Evolutionary conservation across 78 protist species (phyloP).

Genomic region (Tieghemostelium lacteum): DNA sequence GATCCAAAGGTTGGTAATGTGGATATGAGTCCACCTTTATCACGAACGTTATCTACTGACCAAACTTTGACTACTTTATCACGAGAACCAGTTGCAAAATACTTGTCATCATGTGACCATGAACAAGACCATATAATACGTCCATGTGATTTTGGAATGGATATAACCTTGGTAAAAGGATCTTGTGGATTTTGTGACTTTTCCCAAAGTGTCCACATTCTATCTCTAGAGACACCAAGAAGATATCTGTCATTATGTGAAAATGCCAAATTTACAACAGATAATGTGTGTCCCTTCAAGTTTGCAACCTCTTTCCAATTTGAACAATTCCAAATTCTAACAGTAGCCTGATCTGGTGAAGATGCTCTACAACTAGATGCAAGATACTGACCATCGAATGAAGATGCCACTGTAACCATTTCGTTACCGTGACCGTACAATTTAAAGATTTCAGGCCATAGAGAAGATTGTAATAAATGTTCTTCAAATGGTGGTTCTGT

Average conservation of each 20-base stretch:
- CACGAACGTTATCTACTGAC: neutral
- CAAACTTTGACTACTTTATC: conserved; percentile 71
- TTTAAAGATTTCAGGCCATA: conserved; percentile 82
- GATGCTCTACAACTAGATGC: conserved; percentile 79
- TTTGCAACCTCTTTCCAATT: conserved; percentile 76
- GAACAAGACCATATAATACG: conserved; percentile 79
- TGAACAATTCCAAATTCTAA: conserved; percentile 72
- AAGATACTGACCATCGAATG: conserved; percentile 40
- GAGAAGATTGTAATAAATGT: conserved; percentile 74
- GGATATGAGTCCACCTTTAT: conserved; percentile 5
- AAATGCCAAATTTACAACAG: conserved; percentile 70
- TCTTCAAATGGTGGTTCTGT: conserved; percentile 79
- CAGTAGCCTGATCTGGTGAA: conserved; percentile 64
- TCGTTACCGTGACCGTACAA: conserved; percentile 83
- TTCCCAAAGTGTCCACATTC: conserved; percentile 72
- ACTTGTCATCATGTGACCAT: conserved; percentile 66
- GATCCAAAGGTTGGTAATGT: conserved; percentile 42
- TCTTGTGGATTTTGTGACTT: neutral
- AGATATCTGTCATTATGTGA: conserved; percentile 54
- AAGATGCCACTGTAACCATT: conserved; percentile 64
- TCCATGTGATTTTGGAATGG: conserved; percentile 72
- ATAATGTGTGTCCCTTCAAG: conserved; percentile 71
- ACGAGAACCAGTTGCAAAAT: conserved; percentile 82
- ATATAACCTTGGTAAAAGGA: conserved; percentile 32
- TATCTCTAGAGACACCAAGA: conserved; percentile 68